Conservation (phyloP, 2,329 filamentous ascomycete genomes). For the Peltaster fructicola region DNA sequence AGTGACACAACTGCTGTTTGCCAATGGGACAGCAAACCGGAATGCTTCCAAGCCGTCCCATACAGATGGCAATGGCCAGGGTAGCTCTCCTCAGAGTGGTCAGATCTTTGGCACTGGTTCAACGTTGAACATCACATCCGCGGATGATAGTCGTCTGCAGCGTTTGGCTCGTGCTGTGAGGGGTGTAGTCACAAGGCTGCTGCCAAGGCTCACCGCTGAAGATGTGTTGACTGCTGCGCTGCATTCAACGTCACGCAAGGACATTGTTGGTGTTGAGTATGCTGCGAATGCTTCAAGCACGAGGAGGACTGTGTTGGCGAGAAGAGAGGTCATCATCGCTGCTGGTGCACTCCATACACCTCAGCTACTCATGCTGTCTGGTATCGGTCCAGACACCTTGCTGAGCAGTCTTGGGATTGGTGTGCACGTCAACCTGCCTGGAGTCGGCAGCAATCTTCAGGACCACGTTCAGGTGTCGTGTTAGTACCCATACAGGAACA, state of each 20-base stretch:
- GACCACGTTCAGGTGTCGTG: conserved; percentile 30
- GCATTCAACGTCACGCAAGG: too few species aligned
- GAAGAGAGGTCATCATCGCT: conserved; percentile 15
- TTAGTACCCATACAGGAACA: conserved; percentile 10
- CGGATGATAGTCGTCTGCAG: background rate
- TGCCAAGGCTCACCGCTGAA: too few species aligned
- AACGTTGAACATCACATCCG: conserved; percentile 5
- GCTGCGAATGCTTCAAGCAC: conserved; percentile 7
- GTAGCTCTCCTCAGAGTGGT: conserved; percentile 5
- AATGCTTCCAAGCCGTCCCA: conserved; percentile 5
- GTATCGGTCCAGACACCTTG: conserved; percentile 38
- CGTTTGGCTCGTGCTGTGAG: too few species aligned
- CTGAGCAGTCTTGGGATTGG: conserved; percentile 30
- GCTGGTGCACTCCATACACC: conserved; percentile 15
- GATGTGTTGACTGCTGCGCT: too few species aligned
- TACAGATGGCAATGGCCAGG: conserved; percentile 6
- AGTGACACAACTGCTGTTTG: conserved; percentile 19
- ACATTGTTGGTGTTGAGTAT: conserved; percentile 12
- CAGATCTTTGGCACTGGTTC: conserved; percentile 9
- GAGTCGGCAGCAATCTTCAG: conserved; percentile 46
- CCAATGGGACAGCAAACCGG: conserved; percentile 7
- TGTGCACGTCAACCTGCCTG: conserved; percentile 37
- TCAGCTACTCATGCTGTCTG: conserved; percentile 22
- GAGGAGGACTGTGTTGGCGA: conserved; percentile 10
- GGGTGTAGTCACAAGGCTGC: too few species aligned